phyloP scores from a whole-genome alignment of 106 monocot species.

The Acorus calamus region DNA sequence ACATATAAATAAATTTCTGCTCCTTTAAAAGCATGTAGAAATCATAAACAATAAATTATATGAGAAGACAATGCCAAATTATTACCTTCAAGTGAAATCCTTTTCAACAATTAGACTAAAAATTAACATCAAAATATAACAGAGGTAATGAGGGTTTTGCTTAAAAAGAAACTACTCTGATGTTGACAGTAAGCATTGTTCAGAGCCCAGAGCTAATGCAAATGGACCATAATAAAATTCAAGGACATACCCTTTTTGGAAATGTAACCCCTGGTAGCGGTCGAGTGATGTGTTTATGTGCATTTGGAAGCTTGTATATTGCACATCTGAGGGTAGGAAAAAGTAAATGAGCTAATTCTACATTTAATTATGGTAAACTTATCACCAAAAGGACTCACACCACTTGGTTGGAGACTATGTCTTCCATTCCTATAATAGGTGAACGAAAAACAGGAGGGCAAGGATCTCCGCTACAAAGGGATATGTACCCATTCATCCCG shows the following conservation, averaged over 20 bases:
- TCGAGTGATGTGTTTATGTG: not conserved
- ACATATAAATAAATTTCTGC: no score
- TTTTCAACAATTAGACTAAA: no score
- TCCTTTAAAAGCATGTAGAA: no score
- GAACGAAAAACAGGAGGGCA: not conserved
- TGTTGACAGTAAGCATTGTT: no score
- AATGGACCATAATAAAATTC: no score
- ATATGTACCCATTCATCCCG: not conserved
- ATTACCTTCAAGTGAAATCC: no score
- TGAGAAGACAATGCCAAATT: no score
- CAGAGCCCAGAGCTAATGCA: no score
- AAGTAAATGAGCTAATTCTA: not conserved
- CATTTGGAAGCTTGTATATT: not conserved
- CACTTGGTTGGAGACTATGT: not conserved
- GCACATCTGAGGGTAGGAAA: not conserved
- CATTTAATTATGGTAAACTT: not conserved
- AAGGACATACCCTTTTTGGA: not conserved
- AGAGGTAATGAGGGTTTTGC: no score
- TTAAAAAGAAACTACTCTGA: no score
- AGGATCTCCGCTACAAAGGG: not conserved
- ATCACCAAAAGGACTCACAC: not conserved
- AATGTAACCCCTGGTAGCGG: not conserved
- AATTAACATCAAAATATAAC: no score
- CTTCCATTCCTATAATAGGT: not conserved
- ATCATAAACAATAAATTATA: no score